Base-by-base conservation (phyloP, 2,329 filamentous ascomycete genomes). In the Colletotrichum sansevieriae region DNA sequence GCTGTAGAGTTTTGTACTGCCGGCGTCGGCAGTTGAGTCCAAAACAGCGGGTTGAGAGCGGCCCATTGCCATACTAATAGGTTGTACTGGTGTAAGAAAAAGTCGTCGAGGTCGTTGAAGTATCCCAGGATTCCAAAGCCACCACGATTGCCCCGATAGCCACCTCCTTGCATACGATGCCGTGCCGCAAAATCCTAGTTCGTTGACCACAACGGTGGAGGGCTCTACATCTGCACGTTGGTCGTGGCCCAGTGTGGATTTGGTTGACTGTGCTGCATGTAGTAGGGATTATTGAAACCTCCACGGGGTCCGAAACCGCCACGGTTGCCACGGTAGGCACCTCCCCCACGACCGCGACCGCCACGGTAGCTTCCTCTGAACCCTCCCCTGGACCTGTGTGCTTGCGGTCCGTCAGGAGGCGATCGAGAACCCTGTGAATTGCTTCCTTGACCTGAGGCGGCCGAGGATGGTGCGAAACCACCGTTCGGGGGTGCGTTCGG, bases 241-340 rank as follows among this genome's bases (percentile, higher is more conserved):
- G 60, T 22, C 5, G 68, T 65, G 6, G 60, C 43, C 70, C 70
- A 71, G 9, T 71, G 70, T 5, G 68, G 68, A 3, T 58, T 51
- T 1, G 29, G 20, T 12, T 67, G 51, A 2, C 59, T 35, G 6
- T 65, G 51, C 25, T 46, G 52, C 18, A 52, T 39, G 18, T 70
- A 66, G 33, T 54, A 56, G 2, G 62, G 8, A 25, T 39, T 65
- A 46, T 29, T 58, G 6, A 67, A 63, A 1, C 57, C 63, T 18
- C 67, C 58, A 2, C 57, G 54, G 3, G 33, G 41, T 6, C 52
- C 15, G 12, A 46, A 66, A 4, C 41, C 13, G 2, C 55, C 55
- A 2, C 65, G 52, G 0, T 44, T 65, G 12, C 63, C 60, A 1
- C 64, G 52, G 35, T 70, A 68, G 2, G 57, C 54, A 0, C 65